A percentile compares a stretch with the other conserved stretches of the same genome.
phyloP scores from a whole-genome alignment of 1,139 yeast genomes.

The Zhuliangozyma blackwelliae region DNA sequence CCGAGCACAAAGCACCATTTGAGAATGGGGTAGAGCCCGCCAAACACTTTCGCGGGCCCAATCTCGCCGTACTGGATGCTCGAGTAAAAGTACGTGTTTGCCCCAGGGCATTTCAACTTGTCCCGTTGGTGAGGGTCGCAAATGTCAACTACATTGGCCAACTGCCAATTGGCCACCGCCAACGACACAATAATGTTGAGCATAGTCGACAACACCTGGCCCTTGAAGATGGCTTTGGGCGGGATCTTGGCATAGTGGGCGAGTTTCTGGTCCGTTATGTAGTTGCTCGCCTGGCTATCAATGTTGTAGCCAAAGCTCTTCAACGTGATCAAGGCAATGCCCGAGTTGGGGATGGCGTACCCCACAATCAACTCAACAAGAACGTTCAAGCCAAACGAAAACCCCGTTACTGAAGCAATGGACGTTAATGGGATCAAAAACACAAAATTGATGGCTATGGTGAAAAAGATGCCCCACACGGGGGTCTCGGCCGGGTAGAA shows the following conservation, averaged over 20 bases:
- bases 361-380: slow-evolving; percentile 39
- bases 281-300: slow-evolving; percentile 34
- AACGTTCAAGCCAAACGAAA: slow-evolving; percentile 35
- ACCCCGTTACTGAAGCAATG: slow-evolving; percentile 35
- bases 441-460: slow-evolving; percentile 30
- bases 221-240: slow-evolving; percentile 31
- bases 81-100: slow-evolving; percentile 28
- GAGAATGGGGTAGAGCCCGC: slow-evolving; percentile 29
- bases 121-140: slow-evolving; percentile 25
- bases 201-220: slow-evolving; percentile 28
- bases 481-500: slow-evolving; percentile 37
- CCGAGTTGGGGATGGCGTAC: slow-evolving; percentile 36
- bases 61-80: slow-evolving; percentile 35
- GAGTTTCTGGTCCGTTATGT: slow-evolving; percentile 32
- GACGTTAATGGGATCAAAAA: slow-evolving; percentile 35
- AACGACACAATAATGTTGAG: slow-evolving; percentile 22
- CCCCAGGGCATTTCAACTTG: slow-evolving; percentile 30
- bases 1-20: slow-evolving; percentile 34
- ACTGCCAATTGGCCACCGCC: slow-evolving; percentile 26
- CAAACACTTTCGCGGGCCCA: slow-evolving; percentile 32
- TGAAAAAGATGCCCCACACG: slow-evolving; percentile 33
- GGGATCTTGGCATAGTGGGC: slow-evolving; percentile 34
- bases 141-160: slow-evolving; percentile 20
- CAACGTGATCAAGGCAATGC: slow-evolving; percentile 33
- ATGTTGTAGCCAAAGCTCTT: slow-evolving; percentile 37